A percentile compares a stretch with the other conserved stretches of the same genome.
Conservation (phyloP, 768 basidiomycete genomes). For the Xanthoconium purpureum region DNA sequence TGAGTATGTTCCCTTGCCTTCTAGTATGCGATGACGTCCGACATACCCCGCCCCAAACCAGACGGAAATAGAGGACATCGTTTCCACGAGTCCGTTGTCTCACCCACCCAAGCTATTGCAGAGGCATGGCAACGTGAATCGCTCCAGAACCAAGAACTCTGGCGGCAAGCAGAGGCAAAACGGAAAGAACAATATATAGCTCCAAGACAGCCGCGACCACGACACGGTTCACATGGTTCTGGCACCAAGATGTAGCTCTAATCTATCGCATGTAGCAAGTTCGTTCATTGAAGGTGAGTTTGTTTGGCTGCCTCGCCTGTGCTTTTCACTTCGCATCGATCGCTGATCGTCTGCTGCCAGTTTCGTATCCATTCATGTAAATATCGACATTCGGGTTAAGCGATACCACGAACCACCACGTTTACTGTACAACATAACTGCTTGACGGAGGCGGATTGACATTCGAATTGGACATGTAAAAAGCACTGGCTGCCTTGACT, state of each 20-base stretch:
- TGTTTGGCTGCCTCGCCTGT: not conserved
- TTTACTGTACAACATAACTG: constrained; percentile 25
- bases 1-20: constrained; percentile 28
- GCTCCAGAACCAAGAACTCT: constrained; percentile 54
- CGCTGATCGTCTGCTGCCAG: constrained; percentile 7
- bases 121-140: constrained; percentile 67
- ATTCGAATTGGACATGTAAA: constrained; percentile 11
- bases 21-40: constrained; percentile 37
- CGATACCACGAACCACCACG: constrained; percentile 18
- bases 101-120: constrained; percentile 63
- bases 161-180: constrained; percentile 55
- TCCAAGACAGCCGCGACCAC: constrained; percentile 34
- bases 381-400: constrained; percentile 23
- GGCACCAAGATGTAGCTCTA: constrained; percentile 53
- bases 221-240: constrained; percentile 27
- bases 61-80: constrained; percentile 30
- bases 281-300: constrained; percentile 13
- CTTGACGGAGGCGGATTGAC: constrained; percentile 6
- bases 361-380: constrained; percentile 34
- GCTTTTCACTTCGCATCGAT: not conserved
- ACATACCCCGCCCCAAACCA: constrained; percentile 34
- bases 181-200: constrained; percentile 43
- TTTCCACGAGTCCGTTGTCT: constrained; percentile 31
- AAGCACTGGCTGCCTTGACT: constrained; percentile 9
- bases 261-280: constrained; percentile 13